These are phyloP conservation scores for Sordariomycetes sp. DNA, from an alignment of 2,329 filamentous ascomycete species.

Conservation along the genomic window DNA sequence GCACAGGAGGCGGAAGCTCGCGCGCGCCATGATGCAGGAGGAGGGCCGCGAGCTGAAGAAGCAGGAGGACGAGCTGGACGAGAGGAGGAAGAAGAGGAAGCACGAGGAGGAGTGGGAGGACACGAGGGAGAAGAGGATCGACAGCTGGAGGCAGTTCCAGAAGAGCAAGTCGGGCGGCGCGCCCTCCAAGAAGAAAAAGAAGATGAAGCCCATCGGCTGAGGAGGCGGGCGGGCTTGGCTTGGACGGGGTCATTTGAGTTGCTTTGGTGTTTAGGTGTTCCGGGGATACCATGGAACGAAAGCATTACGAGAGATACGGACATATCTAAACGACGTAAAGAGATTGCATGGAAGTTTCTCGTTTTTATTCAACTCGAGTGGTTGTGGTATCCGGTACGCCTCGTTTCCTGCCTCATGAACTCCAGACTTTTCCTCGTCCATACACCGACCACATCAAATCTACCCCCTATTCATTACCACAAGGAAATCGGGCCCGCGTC, in stretches of 20 bases:
- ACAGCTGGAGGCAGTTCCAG: conserved; percentile 87
- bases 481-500: background rate
- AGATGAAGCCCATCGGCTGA: conserved; percentile 52
- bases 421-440: background rate
- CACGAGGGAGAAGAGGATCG: conserved; percentile 81
- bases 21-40: conserved; percentile 93
- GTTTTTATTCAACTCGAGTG: background rate
- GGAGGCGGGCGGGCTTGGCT: background rate
- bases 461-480: background rate
- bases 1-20: conserved; percentile 68
- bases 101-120: conserved; percentile 94
- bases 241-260: background rate
- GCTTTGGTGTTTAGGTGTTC: background rate
- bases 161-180: conserved; percentile 51
- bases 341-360: background rate
- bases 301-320: background rate
- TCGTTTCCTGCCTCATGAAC: background rate
- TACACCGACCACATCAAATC: background rate
- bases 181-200: conserved; percentile 52
- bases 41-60: conserved; percentile 82
- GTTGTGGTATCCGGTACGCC: background rate
- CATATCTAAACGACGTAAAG: background rate
- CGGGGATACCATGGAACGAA: background rate
- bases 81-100: conserved; percentile 75
- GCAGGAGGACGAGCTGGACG: conserved; percentile 75